Evolutionary conservation across 352 stramenopile genomes (phyloP).

Genomic region (Globisporangium canariense): DNA sequence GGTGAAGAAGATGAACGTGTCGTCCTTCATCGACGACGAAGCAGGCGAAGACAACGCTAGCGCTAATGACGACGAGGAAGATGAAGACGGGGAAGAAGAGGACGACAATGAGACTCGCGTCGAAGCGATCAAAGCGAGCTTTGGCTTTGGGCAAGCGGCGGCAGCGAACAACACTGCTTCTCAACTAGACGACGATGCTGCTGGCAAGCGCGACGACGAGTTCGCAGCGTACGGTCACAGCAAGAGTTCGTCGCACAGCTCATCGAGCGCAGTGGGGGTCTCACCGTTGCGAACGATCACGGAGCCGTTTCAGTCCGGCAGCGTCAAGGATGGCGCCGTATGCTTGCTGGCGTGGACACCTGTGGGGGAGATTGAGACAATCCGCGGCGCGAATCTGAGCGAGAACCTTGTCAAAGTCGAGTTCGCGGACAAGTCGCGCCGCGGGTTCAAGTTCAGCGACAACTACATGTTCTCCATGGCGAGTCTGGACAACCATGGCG

Average conservation of each 20-base stretch:
- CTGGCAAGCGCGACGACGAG: slow-evolving; percentile 6
- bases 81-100: slow-evolving; percentile 35
- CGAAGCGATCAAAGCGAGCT: slow-evolving; percentile 80
- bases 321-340: slow-evolving; percentile 39
- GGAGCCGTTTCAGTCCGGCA: slow-evolving; percentile 70
- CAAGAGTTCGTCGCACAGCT: background rate
- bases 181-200: slow-evolving; percentile 19
- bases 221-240: slow-evolving; percentile 7
- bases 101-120: slow-evolving; percentile 70
- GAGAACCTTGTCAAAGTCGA: slow-evolving; percentile 80
- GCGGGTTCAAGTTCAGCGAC: slow-evolving; percentile 84
- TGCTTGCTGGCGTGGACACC: slow-evolving; percentile 70
- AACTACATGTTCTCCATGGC: slow-evolving; percentile 83
- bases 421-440: slow-evolving; percentile 76
- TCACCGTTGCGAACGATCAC: slow-evolving; percentile 34
- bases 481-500: slow-evolving; percentile 64
- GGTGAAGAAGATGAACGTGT: slow-evolving; percentile 19
- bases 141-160: slow-evolving; percentile 58
- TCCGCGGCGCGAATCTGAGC: slow-evolving; percentile 59
- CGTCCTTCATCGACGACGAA: slow-evolving; percentile 50
- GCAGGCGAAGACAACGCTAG: slow-evolving; percentile 30
- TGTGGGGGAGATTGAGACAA: slow-evolving; percentile 75
- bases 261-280: background rate
- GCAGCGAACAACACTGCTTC: slow-evolving; percentile 21
- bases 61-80: slow-evolving; percentile 25